Evolutionary conservation across 768 basidiomycete genomes (phyloP).

Genomic region (Podaxis mareebaensis): DNA sequence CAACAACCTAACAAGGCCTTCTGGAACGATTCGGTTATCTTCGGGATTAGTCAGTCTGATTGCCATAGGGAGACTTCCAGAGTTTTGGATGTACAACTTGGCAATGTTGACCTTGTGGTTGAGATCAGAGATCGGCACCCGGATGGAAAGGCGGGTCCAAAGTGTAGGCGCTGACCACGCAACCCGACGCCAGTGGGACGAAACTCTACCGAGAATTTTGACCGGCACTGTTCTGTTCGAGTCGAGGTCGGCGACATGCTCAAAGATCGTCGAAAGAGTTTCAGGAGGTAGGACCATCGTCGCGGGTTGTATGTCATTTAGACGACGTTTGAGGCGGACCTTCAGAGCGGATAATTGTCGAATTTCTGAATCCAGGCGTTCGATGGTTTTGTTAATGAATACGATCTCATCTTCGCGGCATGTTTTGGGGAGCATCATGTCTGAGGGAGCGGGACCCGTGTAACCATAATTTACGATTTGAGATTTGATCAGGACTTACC

Average conservation of each 20-base stretch:
- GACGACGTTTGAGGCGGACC: neutral
- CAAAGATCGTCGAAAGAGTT: neutral
- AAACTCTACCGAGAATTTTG: neutral
- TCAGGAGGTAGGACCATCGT: neutral
- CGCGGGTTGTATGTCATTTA: neutral
- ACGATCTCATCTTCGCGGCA: neutral
- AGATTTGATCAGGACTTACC: too few relatives aligned
- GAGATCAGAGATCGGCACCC: too few relatives aligned
- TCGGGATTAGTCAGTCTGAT: too few relatives aligned
- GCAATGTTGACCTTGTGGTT: too few relatives aligned
- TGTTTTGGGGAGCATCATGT: too few relatives aligned
- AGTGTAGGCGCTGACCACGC: neutral
- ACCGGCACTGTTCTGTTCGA: neutral
- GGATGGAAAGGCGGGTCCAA: neutral
- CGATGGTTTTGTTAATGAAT: neutral
- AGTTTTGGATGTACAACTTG: too few relatives aligned
- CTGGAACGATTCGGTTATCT: too few relatives aligned
- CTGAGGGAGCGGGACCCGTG: too few relatives aligned
- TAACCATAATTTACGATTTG: too few relatives aligned
- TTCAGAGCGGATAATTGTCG: neutral
- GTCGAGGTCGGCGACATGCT: neutral
- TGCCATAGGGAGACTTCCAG: too few relatives aligned
- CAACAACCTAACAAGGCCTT: too few relatives aligned
- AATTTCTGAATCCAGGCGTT: neutral
- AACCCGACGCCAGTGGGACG: neutral